Base-by-base conservation (phyloP, 169 alveolate species). In the Eimeria necatrix region DNA sequence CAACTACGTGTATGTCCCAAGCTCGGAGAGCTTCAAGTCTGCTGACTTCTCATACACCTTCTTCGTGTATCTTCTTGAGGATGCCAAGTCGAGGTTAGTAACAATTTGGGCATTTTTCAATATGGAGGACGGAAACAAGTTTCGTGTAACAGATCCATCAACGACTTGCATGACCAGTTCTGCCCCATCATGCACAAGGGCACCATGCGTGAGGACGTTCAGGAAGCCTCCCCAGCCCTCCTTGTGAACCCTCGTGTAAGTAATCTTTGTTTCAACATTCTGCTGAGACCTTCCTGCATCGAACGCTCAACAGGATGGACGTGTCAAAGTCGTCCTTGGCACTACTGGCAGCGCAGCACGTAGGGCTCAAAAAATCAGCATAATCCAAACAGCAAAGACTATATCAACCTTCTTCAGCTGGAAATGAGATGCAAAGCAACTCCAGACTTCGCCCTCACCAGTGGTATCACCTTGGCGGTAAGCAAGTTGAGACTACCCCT, bases 141-240 rank as follows among this genome's bases (percentile, higher is more conserved):
- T 85, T 26, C 51, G 16, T 60, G 22, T 46, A 49, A 88, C 93
- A 84, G 89, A 83, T 68, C 74, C 16, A 56, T 26, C 20, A 94
- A 74, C 24, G 92, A 84, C 56, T 20, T 73, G 73, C 94, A 93
- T 49, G 94, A 88, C 81, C 93, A 96, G 87, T 97, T 53, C 95
- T 97, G 98, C 88, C 98, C 98, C 49, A 76, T 97, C 41, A 95
- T 97, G 52, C 98, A 97, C 96, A 97, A 97, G 98, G 98, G 98
- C 53, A 94, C 94, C 64, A 95, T 95, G 96, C 97, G 93, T 59
- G 97, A 97, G 70, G 95, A 96, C 26, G 95, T 95, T 18, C 96
- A 96, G 76, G 98, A 97, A 68, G 98, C 98, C 51, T 93, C 98
- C n/a, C 98, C 98, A 14, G 98, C 98, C 48, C 96, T 97, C 24